Evolutionary conservation across 2,329 filamentous ascomycete species (phyloP).

Genomic region (Myriangium duriaei): DNA sequence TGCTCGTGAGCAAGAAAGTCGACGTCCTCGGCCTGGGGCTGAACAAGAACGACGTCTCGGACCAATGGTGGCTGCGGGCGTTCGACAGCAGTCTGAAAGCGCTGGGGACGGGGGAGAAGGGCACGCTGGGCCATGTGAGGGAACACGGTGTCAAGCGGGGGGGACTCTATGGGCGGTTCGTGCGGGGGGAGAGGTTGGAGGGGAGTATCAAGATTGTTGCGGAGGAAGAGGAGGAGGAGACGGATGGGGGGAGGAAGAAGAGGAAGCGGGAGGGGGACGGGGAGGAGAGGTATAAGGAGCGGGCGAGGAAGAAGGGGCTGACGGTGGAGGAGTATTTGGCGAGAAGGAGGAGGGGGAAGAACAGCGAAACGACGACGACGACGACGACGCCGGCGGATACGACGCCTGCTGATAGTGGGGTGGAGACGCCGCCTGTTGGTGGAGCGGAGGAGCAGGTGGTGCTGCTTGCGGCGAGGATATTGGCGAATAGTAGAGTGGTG

Average conservation of each 20-base stretch:
- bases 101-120: constrained; percentile 49
- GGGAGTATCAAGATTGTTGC: constrained; percentile 43
- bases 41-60: constrained; percentile 52
- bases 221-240: not conserved
- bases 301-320: constrained; percentile 7
- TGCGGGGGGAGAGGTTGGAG: constrained; percentile 63
- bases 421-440: too few species aligned
- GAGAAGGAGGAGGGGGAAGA: too few species aligned
- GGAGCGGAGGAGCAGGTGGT: too few species aligned
- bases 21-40: constrained; percentile 72
- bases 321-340: constrained; percentile 6
- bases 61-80: constrained; percentile 95
- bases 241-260: not conserved
- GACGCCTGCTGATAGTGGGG: too few species aligned
- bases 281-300: not conserved
- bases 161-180: constrained; percentile 73
- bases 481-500: not conserved
- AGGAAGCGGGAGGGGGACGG: not conserved
- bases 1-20: constrained; percentile 71
- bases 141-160: constrained; percentile 36
- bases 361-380: too few species aligned
- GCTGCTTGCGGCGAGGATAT: not conserved
- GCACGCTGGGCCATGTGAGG: constrained; percentile 36
- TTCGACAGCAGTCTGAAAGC: constrained; percentile 84
- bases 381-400: too few species aligned